A percentile compares a stretch with the other conserved stretches of the same genome.
Evolutionary conservation across 768 basidiomycete genomes (phyloP).

Genomic region (Strobilomyces confusus): DNA sequence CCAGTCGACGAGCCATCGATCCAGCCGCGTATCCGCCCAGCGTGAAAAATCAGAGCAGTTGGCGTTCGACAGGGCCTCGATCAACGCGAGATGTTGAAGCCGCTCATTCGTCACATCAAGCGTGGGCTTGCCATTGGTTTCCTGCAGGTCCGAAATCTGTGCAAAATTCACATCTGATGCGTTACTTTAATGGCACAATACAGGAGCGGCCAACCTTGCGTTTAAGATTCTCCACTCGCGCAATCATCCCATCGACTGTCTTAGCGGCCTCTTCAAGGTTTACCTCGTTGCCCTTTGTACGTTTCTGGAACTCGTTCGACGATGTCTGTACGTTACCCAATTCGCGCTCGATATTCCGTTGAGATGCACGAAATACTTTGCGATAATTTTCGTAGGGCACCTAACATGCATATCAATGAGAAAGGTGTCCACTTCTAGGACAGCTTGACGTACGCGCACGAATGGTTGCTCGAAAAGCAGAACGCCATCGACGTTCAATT

Average conservation of each 20-base stretch:
- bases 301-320: conserved; percentile 56
- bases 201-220: conserved; percentile 62
- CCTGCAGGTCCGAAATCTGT: conserved; percentile 50
- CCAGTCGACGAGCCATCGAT: conserved; percentile 94
- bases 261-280: conserved; percentile 51
- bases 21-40: conserved; percentile 78
- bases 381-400: conserved; percentile 89
- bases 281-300: conserved; percentile 36
- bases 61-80: conserved; percentile 54
- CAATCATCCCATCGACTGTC: conserved; percentile 72
- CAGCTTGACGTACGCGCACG: conserved; percentile 48
- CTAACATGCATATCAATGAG: conserved; percentile 38
- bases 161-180: conserved; percentile 13
- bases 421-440: background rate
- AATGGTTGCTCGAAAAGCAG: conserved; percentile 86
- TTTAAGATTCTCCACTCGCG: conserved; percentile 73
- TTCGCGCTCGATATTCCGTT: conserved; percentile 80
- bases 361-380: conserved; percentile 79
- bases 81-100: conserved; percentile 59
- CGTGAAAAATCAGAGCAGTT: conserved; percentile 57
- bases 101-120: conserved; percentile 74
- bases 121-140: conserved; percentile 48
- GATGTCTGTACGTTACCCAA: conserved; percentile 53
- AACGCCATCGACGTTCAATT: conserved; percentile 67
- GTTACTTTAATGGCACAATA: conserved; percentile 9